Evolutionary conservation across 2,329 filamentous ascomycete species (phyloP), one percentile per base, ranked within the genome.

Genomic region (Fusarium cicatricum): DNA sequence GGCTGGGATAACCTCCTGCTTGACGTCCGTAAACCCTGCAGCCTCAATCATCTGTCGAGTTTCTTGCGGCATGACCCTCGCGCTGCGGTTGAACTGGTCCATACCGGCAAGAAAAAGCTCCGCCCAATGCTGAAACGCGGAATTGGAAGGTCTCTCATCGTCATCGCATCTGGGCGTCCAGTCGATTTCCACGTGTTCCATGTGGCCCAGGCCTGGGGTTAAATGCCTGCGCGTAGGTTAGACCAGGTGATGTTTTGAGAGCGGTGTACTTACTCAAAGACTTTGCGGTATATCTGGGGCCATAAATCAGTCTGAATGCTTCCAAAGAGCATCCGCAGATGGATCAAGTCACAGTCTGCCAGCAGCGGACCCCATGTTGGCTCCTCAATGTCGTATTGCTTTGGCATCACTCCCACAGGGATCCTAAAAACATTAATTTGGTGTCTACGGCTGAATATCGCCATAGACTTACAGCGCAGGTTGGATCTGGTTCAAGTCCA

Each of bases 141-240:
- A 85, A 32, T 85, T 76, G 4, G 75, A 62, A 11, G 84, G 80
- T 12, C 90, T 75, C 1, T 85, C 85, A 31, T 82, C 81, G 65
- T 90, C 86, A 60, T 92, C 88, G 69, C 86, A 90, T 45, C 85
- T 85, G 15, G 92, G 91, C 41, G 84, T 80, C 74, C 90, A 90
- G 74, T 98, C 92, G 49, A 98, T 89, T 72, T 98, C 94, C 41
- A 96, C 85, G 65, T 96, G 92, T 74, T 98, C 93, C 50, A 97
- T 82, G 70, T 82, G 84, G 48, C 93, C 94, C 34, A 79, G 82
- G 2, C 88, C 88, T 2, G 92, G 91, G 65, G 86, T 87, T 21
- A 97, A 81, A 70, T 96, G 90, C 47, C 89, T 92, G 41, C 34
- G 34, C 23, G 40, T 26, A 21, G 38, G 36, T 69, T 49, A 68